Evolutionary conservation across 148 eudicot genomes (phyloP).

Genomic region (Polygonum aviculare): DNA sequence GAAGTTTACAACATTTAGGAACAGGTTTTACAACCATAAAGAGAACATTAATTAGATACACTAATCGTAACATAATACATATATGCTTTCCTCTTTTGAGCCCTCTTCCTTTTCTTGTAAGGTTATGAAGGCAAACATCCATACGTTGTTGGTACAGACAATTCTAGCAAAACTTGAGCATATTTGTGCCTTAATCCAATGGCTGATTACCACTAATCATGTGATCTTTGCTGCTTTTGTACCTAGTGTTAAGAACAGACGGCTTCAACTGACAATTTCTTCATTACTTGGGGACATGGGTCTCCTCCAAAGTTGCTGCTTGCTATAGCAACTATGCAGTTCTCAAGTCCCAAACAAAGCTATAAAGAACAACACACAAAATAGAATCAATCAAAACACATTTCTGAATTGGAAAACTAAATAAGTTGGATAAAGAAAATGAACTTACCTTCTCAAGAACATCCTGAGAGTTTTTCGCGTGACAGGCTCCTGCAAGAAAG

Average conservation of each 20-base stretch:
- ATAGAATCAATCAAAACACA: background rate
- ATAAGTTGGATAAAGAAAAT: background rate
- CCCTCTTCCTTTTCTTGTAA: background rate
- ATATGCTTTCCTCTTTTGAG: background rate
- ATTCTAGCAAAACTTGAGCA: background rate
- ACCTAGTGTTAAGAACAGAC: conserved; percentile 27
- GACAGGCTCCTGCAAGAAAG: conserved; percentile 46
- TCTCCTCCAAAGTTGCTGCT: conserved; percentile 43
- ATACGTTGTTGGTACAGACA: background rate
- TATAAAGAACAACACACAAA: conserved; percentile 14
- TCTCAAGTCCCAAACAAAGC: conserved; percentile 44
- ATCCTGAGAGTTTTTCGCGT: conserved; percentile 37
- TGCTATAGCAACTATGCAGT: conserved; percentile 38
- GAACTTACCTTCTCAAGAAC: conserved; percentile 38
- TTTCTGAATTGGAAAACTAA: background rate
- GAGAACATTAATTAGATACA: background rate
- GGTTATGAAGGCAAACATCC: background rate
- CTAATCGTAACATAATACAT: background rate
- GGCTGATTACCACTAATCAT: background rate
- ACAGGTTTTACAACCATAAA: background rate
- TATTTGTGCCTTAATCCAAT: background rate
- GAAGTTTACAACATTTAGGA: background rate
- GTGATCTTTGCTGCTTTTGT: background rate
- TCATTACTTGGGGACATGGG: conserved; percentile 48
- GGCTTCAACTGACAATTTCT: conserved; percentile 54